These are phyloP conservation scores for Antrodiella citrinella DNA, from an alignment of 768 basidiomycete genomes.

Conservation along the genomic window DNA sequence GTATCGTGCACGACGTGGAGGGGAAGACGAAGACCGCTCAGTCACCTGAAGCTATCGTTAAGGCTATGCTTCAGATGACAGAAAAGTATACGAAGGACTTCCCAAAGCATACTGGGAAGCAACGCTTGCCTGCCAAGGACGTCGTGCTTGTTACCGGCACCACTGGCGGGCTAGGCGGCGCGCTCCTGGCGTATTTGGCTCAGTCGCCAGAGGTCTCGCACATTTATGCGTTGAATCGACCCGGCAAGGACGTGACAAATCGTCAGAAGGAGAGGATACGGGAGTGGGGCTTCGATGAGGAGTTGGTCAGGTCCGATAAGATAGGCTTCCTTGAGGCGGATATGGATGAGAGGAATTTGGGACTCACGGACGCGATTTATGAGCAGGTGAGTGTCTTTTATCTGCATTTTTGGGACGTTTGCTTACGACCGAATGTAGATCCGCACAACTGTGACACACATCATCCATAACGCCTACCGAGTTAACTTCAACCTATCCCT, in stretches of 20 bases:
- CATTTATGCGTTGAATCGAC: slow-evolving; percentile 21
- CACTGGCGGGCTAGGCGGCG: slow-evolving; percentile 24
- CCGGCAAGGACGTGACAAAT: slow-evolving; percentile 12
- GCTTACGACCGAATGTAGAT: slow-evolving; percentile 12
- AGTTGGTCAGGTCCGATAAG: slow-evolving; percentile 22
- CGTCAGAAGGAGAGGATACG: slow-evolving; percentile 22
- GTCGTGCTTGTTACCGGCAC: slow-evolving; percentile 26
- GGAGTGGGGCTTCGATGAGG: slow-evolving; percentile 24
- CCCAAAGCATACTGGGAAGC: not conserved
- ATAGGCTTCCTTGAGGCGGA: slow-evolving; percentile 26
- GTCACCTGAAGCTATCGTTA: slow-evolving; percentile 7
- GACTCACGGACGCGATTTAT: slow-evolving; percentile 19
- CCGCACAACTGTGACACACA: slow-evolving; percentile 24
- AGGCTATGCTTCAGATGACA: slow-evolving; percentile 30
- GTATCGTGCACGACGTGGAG: not conserved
- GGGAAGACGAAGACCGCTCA: not conserved
- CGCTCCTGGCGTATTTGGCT: slow-evolving; percentile 19
- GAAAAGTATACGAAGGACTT: slow-evolving; percentile 28
- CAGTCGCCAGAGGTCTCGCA: slow-evolving; percentile 9
- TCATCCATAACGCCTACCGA: slow-evolving; percentile 34
- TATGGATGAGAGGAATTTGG: slow-evolving; percentile 17
- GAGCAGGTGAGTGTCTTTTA: slow-evolving; percentile 18
- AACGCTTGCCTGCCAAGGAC: slow-evolving; percentile 3
- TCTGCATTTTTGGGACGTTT: not conserved
- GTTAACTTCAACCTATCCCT: slow-evolving; percentile 27